Evolutionary conservation across 2,329 filamentous ascomycete genomes (phyloP), one percentile per base, ranked within the genome.

Genomic region (Furcasterigmium sp.): DNA sequence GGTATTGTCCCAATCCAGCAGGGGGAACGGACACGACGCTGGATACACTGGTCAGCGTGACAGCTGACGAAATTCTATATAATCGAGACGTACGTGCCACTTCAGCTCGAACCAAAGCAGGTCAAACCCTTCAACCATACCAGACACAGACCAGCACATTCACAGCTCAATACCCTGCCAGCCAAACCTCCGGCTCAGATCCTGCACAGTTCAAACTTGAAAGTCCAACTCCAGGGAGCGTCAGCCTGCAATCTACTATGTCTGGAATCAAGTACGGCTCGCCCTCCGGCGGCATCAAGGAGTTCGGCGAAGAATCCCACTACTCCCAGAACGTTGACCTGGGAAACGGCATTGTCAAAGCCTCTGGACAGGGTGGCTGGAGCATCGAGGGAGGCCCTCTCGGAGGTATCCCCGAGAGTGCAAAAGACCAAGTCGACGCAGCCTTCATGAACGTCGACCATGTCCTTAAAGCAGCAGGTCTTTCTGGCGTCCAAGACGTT

Each of bases 401-500:
- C 8, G 32, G 41, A 25, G 35, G 49, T 3, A 8, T 35, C 8
- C 39, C 42, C 17, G 46, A 56, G 2, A 53, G 13, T 43, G 17
- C 32, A 13, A 25, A 21, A 17, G 32, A 15, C 5, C 39, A 45
- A 21, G 28, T 45, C n/a, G 5, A 25, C n/a, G 26, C 51, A 2
- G 48, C 55, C 0, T 42, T 58, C 2, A 43, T 53, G 35, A 57
- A 58, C 19, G 47, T 57, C 2, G 53, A 58, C 23, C 9, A 42
- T 3, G 48, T 57, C 15, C 54, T 58, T 14, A 44, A 54, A 25
- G 43, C 51, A 1, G 49, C 44, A 2, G 56, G 54, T 5, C 46
- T 58, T 1, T 46, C 49, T 1, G 54, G 54, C 0, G 56, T 55
- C 56, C 54, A 57, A 8, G 56, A 58, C n/a, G 54, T 58, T 2